These are phyloP conservation scores for Harringtonia aguacate DNA, from an alignment of 2,329 filamentous ascomycete species.

Conservation along the genomic window DNA sequence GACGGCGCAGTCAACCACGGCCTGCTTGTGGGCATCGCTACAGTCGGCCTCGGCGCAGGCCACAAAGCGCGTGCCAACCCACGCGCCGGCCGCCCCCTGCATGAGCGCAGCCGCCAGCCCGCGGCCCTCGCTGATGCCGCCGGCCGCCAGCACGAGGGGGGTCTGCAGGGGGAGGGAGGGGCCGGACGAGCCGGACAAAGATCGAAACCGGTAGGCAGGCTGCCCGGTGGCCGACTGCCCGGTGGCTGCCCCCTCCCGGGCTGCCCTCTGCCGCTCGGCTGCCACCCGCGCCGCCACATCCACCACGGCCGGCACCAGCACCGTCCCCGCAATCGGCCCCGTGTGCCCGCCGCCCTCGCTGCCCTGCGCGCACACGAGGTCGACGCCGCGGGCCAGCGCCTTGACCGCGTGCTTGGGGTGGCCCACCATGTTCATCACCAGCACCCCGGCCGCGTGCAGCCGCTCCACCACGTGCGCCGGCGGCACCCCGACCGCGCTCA, in stretches of 20 bases:
- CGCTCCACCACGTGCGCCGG: conserved; percentile 61
- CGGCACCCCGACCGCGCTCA: conserved; percentile 80
- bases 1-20: conserved; percentile 68
- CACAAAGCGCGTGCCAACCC: conserved; percentile 91
- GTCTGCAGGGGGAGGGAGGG: conserved; percentile 1
- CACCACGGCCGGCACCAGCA: conserved; percentile 77
- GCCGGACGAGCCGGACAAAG: no score
- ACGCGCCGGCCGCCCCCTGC: conserved; percentile 80
- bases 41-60: conserved; percentile 73
- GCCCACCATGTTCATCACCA: conserved; percentile 97
- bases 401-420: conserved; percentile 86
- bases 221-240: not conserved
- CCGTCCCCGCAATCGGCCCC: conserved; percentile 73
- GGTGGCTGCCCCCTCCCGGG: conserved; percentile 18
- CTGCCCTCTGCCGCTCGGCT: conserved; percentile 23
- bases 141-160: conserved; percentile 78
- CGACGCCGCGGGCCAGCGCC: conserved; percentile 74
- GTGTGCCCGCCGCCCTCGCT: conserved; percentile 92
- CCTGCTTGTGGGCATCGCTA: conserved; percentile 71
- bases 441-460: conserved; percentile 67
- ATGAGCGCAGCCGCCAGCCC: conserved; percentile 73
- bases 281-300: conserved; percentile 67
- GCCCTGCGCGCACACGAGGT: conserved; percentile 86
- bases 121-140: conserved; percentile 75
- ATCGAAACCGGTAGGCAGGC: no score